These are phyloP conservation scores for Veloboletus limbatus DNA, from an alignment of 1,284 basidiomycete genomes.

Conservation along the genomic window DNA sequence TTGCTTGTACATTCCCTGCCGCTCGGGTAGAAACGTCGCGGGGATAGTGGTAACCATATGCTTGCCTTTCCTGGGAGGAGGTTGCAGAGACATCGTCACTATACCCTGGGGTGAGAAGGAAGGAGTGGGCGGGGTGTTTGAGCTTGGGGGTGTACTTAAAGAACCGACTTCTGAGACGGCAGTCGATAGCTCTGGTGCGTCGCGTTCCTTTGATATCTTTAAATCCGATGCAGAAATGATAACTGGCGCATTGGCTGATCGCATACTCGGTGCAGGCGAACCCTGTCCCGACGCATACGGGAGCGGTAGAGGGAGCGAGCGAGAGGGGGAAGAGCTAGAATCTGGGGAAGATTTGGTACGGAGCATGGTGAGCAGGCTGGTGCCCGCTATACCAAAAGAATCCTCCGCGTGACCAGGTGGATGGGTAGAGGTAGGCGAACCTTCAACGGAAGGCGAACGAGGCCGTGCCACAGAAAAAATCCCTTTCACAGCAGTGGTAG, in stretches of 20 bases:
- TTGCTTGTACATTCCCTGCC: slow-evolving; percentile 29
- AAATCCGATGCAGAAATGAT: slow-evolving; percentile 40
- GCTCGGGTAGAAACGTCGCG: slow-evolving; percentile 1
- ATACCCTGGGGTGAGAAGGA: slow-evolving; percentile 11
- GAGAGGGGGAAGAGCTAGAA: slow-evolving; percentile 25
- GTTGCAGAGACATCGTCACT: slow-evolving; percentile 51
- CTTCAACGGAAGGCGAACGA: slow-evolving; percentile 54
- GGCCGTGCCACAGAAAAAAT: slow-evolving; percentile 54
- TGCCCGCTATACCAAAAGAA: slow-evolving; percentile 54
- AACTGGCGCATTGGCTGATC: slow-evolving; percentile 23
- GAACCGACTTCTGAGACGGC: slow-evolving; percentile 17
- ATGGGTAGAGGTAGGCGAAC: slow-evolving; percentile 26
- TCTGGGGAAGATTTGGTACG: slow-evolving; percentile 39
- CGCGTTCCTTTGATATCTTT: slow-evolving; percentile 53
- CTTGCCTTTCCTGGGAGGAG: slow-evolving; percentile 54
- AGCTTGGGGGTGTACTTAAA: slow-evolving; percentile 17
- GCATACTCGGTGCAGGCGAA: slow-evolving; percentile 33
- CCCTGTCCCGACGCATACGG: slow-evolving; percentile 17
- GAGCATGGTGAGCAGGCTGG: slow-evolving; percentile 52
- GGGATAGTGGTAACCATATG: slow-evolving; percentile 24
- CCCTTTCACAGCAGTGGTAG: slow-evolving; percentile 44
- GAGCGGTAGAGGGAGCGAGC: slow-evolving; percentile 22
- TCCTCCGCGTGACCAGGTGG: slow-evolving; percentile 37
- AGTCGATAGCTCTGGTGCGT: slow-evolving; percentile 16
- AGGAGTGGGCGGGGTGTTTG: slow-evolving; percentile 15